Base-by-base conservation (phyloP, 2,329 filamentous ascomycete genomes). In the Cercospora zeina region DNA sequence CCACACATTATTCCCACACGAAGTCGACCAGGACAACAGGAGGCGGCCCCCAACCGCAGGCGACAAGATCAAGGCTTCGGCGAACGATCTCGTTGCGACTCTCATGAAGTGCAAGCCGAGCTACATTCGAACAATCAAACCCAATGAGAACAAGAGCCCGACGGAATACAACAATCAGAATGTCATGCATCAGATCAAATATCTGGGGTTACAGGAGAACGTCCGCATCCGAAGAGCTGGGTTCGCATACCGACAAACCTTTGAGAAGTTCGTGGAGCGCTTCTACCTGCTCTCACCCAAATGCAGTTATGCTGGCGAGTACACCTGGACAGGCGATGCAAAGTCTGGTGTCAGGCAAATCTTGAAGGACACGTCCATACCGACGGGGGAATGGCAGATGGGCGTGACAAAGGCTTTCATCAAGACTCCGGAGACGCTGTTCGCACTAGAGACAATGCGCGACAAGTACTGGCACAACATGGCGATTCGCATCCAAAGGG, bases 381-480 rank as follows among this genome's bases (percentile, higher is more conserved):
- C 95, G 0, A 83, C 88, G 31, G 95, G 97, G 71, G 95, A 99
- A 75, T 97, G 91, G 83, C 95, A 99, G 77, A 90, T 99, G 83
- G 95, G 95, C 78, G 90, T 95, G 4, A 93, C 90, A 0, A 99
- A 97, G 78, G 93, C 92, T 3, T 99, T 99, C 73, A 96, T 99
- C 80, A 97, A 99, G 78, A 93, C 95, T 0, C 95, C 95, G 0
- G 95, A 99, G 77, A 99, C 95, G 0, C 80, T 99, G 1, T 99
- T 99, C 73, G 95, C 95, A 2, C 81, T 99, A 10, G 95, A 99
- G 77, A 93, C 96, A 62, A 97, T 99, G 93, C 87, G 95, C 73
- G 95, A 99, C 75, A 85, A 91, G 61, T 99, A 97, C 78, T 97
- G 93, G 93, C 93, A 97, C 77, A 99, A 97, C 78, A 97, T 99